These are phyloP conservation scores for Metschnikowia gruessii DNA, from an alignment of 805 yeast species.

Conservation along the genomic window DNA sequence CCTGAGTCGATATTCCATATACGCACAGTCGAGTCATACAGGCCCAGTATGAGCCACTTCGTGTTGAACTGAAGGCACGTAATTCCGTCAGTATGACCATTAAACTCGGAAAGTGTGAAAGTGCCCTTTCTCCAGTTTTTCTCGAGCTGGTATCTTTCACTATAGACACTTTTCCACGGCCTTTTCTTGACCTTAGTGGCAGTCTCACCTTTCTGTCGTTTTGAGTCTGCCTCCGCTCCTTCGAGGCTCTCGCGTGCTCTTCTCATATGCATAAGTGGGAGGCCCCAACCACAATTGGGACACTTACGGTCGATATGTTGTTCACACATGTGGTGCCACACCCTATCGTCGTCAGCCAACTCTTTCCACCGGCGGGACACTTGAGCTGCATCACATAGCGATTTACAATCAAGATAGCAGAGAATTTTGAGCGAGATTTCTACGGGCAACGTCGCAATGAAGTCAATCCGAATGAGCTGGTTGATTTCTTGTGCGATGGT, in stretches of 20 bases:
- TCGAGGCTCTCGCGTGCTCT: slow-evolving; percentile 51
- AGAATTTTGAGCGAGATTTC: slow-evolving; percentile 83
- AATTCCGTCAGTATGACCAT: slow-evolving; percentile 88
- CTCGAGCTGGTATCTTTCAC: slow-evolving; percentile 88
- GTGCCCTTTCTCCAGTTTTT: slow-evolving; percentile 91
- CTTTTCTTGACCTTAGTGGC: slow-evolving; percentile 37
- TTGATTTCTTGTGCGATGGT: slow-evolving; percentile 77
- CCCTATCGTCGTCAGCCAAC: slow-evolving; percentile 93
- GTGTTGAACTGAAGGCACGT: slow-evolving; percentile 82
- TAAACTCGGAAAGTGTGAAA: slow-evolving; percentile 59
- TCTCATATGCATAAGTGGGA: slow-evolving; percentile 90
- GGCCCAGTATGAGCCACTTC: slow-evolving; percentile 78
- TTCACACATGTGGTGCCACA: slow-evolving; percentile 98
- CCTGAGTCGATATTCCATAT: slow-evolving; percentile 92
- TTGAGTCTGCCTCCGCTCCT: slow-evolving; percentile 9
- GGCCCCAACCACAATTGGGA: slow-evolving; percentile 98
- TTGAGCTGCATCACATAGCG: slow-evolving; percentile 92
- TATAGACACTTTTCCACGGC: slow-evolving; percentile 95
- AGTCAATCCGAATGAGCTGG: slow-evolving; percentile 81
- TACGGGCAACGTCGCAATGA: slow-evolving; percentile 77
- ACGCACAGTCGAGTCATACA: slow-evolving; percentile 85
- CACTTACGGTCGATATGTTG: slow-evolving; percentile 97
- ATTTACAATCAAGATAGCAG: slow-evolving; percentile 86
- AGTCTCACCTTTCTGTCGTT: slow-evolving; percentile 11
- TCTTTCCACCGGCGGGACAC: slow-evolving; percentile 85